Evolutionary conservation across 2,329 filamentous ascomycete species (phyloP), one percentile per base, ranked within the genome.

Genomic region (Cladosporium sp.): DNA sequence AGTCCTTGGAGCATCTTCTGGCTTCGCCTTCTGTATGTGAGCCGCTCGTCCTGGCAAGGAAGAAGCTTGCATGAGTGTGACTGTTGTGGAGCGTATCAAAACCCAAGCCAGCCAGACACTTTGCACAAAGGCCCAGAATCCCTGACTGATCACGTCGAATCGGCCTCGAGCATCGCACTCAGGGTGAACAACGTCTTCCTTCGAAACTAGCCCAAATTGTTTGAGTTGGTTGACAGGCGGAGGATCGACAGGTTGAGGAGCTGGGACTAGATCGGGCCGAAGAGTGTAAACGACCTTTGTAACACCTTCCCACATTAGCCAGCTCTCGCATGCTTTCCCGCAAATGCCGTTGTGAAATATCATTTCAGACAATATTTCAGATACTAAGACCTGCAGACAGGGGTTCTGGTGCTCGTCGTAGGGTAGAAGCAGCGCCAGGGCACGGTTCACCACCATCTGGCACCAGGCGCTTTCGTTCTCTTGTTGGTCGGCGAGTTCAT

Each of bases 371-470:
- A 97, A 81, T 64, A 97, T 89, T 74, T 97, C 91, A 57, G 87
- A 86, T 62, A 97, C 88, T 62, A 99, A 80, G 37, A 90, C 83
- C 59, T 89, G 88, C 67, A 97, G 80, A 72, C 90, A 96, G 56
- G 85, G 85, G 72, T 96, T 97, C 69, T 93, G 86, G 39, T 97
- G 79, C 72, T 97, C 93, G 69, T 97, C 93, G 15, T 92, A 94
- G 9, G 94, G 94, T 19, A 99, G 81, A 15, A 99, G 82, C 55
- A 96, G 81, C 22, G 90, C 88, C 62, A 99, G 78, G 38, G 92
- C 81, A 30, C 88, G 90, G 69, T 92, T 87, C 15, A 92, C 88
- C n/a, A 97, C 80, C 59, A 97, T 79, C 70, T 96, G 90, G 66
- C 93, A 88, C 79, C 97, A 97, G 47, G 85, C 81, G 25, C 82